Conservation (phyloP, 2,329 filamentous ascomycete species). For the Penicillium hesseltinei region DNA sequence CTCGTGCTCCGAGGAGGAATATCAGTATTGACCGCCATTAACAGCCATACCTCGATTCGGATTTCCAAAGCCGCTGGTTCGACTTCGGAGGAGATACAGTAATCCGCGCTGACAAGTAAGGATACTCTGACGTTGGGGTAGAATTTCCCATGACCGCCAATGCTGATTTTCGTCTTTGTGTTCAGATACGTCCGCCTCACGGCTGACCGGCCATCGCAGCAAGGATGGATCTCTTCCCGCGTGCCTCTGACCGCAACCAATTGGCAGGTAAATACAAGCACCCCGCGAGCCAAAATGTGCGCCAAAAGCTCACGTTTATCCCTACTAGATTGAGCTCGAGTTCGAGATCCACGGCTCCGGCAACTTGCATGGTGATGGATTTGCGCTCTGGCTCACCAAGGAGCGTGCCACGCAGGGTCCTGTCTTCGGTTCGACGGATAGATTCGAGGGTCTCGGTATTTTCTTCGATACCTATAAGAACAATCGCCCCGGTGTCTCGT, state of each 20-base stretch:
- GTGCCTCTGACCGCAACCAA: constrained; percentile 96
- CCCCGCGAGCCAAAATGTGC: not conserved
- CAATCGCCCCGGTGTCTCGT: constrained; percentile 90
- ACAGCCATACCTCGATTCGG: constrained; percentile 93
- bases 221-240: constrained; percentile 89
- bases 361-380: constrained; percentile 90
- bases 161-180: not conserved
- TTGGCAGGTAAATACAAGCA: constrained; percentile 67
- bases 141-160: not conserved
- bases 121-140: not conserved
- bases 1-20: constrained; percentile 5
- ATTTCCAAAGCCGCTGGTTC: constrained; percentile 98
- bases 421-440: constrained; percentile 85
- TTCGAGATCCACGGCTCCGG: constrained; percentile 90
- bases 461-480: constrained; percentile 99
- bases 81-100: constrained; percentile 97
- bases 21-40: constrained; percentile 17
- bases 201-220: constrained; percentile 83
- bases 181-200: constrained; percentile 85
- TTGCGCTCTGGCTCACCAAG: constrained; percentile 98
- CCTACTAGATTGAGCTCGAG: constrained; percentile 73
- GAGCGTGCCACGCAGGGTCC: constrained; percentile 75
- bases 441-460: constrained; percentile 89
- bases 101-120: constrained; percentile 64
- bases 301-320: not conserved